Conservation (phyloP, 139 green algal genomes). For the Bryopsis sp. region DNA sequence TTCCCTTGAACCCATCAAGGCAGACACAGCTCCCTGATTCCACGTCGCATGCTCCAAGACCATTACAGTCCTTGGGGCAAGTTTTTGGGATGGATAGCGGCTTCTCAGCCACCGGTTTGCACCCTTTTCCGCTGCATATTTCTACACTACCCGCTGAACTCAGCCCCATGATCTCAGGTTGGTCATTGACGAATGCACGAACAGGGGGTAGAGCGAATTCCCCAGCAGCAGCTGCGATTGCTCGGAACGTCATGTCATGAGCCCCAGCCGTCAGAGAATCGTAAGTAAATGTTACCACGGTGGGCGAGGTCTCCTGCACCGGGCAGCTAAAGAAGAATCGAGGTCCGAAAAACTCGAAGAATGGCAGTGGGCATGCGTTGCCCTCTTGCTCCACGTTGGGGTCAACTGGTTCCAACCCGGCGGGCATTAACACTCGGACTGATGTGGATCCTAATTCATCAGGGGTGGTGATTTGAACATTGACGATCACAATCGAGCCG, state of each 20-base stretch:
- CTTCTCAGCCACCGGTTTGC: background rate
- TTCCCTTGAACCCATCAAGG: slow-evolving; percentile 22
- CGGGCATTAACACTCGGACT: slow-evolving; percentile 36
- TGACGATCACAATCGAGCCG: slow-evolving; percentile 34
- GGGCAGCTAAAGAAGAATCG: background rate
- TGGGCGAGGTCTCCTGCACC: slow-evolving; percentile 26
- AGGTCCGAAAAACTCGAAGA: background rate
- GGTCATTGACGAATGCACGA: slow-evolving; percentile 36
- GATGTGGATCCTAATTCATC: slow-evolving; percentile 34
- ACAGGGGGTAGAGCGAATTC: slow-evolving; percentile 42
- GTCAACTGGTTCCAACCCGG: slow-evolving; percentile 53
- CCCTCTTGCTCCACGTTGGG: slow-evolving; percentile 33
- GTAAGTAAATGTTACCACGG: slow-evolving; percentile 33
- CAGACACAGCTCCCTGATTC: slow-evolving; percentile 23
- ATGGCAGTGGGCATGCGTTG: slow-evolving; percentile 1
- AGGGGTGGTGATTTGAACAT: slow-evolving; percentile 38
- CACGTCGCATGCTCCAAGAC: slow-evolving; percentile 25
- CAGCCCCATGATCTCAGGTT: slow-evolving; percentile 48
- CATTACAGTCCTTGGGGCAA: slow-evolving; percentile 27
- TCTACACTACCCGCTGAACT: slow-evolving; percentile 24
- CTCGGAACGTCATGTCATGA: slow-evolving; percentile 30
- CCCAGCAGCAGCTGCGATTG: slow-evolving; percentile 42
- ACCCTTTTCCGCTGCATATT: slow-evolving; percentile 22
- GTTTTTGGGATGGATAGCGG: slow-evolving; percentile 8
- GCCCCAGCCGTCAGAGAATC: slow-evolving; percentile 33